phyloP scores from a whole-genome alignment of 345 rosid genomes.

The Eucalyptus tenuipes region DNA sequence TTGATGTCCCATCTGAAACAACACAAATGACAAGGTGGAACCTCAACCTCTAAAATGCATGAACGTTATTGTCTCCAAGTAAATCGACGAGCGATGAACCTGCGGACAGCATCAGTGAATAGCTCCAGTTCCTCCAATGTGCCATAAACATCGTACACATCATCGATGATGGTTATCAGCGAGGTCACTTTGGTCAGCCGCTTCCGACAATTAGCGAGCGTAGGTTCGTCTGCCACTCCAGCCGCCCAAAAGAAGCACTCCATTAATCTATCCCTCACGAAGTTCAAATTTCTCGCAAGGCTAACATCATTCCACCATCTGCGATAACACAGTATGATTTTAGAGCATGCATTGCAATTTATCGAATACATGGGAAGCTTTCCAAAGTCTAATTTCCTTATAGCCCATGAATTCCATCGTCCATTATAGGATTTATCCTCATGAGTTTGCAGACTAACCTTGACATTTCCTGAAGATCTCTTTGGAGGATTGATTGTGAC shows the following conservation, averaged over 20 bases:
- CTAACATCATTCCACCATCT: slow-evolving; percentile 27
- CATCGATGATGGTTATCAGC: slow-evolving; percentile 17
- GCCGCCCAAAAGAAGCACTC: slow-evolving; percentile 29
- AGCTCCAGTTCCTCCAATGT: slow-evolving; percentile 18
- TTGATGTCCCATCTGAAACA: slow-evolving; percentile 27
- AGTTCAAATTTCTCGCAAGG: slow-evolving; percentile 6
- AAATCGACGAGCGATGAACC: neutral
- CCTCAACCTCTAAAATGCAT: neutral
- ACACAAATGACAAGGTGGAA: neutral
- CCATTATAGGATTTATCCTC: neutral
- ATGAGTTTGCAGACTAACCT: neutral
- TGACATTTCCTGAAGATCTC: slow-evolving; percentile 13
- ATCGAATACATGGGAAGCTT: neutral
- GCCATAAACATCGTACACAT: slow-evolving; percentile 26
- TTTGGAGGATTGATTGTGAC: slow-evolving; percentile 10
- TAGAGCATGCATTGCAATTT: neutral
- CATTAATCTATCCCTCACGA: slow-evolving; percentile 31
- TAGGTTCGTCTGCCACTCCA: slow-evolving; percentile 13
- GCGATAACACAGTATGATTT: neutral
- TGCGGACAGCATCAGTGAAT: slow-evolving; percentile 20
- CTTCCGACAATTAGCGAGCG: slow-evolving; percentile 1
- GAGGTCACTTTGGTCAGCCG: slow-evolving; percentile 14
- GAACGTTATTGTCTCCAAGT: neutral
- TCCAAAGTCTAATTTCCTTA: neutral
- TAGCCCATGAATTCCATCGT: neutral